These are phyloP conservation scores for Leishmania lainsoni DNA, from an alignment of 208 protist species.

Conservation along the genomic window DNA sequence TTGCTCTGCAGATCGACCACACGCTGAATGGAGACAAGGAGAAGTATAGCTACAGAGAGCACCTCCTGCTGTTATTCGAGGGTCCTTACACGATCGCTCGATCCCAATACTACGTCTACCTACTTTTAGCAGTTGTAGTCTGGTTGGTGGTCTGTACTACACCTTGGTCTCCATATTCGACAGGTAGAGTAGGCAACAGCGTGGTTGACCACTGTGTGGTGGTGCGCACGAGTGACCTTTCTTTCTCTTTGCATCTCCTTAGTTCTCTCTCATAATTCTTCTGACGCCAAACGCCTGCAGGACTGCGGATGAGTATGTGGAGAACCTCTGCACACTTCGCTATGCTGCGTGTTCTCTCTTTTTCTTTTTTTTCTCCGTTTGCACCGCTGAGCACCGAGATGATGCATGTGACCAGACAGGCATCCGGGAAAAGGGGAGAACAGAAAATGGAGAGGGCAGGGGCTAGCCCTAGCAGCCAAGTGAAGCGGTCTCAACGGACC, in stretches of 20 bases:
- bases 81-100: constrained; percentile 37
- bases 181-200: neutral
- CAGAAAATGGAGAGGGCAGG: neutral
- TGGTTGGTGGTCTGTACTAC: constrained; percentile 61
- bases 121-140: constrained; percentile 52
- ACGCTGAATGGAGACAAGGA: constrained; percentile 36
- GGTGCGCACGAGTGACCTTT: too few species aligned
- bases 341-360: neutral
- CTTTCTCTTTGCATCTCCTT: neutral
- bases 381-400: neutral
- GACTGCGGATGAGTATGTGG: neutral
- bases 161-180: constrained; percentile 32
- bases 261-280: neutral
- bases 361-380: neutral
- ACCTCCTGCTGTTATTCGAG: constrained; percentile 49
- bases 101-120: constrained; percentile 50
- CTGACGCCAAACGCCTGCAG: neutral
- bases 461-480: neutral
- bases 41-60: constrained; percentile 37
- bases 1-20: constrained; percentile 56
- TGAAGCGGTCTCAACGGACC: neutral
- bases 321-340: neutral
- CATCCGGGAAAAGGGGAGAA: neutral
- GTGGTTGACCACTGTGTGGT: too few species aligned
- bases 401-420: neutral